Conservation (phyloP, 805 yeast species). For the Saccharomyces mikatae region DNA sequence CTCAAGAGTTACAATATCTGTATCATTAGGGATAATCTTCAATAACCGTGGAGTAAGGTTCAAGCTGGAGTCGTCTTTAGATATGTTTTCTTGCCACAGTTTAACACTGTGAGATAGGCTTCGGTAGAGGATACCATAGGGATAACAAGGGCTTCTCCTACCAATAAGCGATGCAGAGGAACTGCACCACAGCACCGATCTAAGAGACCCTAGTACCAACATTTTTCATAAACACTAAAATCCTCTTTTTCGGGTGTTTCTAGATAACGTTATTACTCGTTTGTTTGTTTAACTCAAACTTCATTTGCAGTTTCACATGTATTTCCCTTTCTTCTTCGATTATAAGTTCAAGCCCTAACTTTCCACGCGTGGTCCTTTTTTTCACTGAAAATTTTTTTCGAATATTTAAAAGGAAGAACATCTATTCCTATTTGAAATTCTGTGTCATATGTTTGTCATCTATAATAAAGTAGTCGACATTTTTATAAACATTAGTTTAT, state of each 20-base stretch:
- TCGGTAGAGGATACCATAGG: background rate
- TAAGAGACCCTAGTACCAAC: background rate
- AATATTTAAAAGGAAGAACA: background rate
- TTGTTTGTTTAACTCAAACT: background rate
- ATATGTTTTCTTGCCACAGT: slow-evolving; percentile 4
- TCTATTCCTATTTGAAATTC: background rate
- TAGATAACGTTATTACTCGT: background rate
- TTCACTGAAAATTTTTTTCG: background rate
- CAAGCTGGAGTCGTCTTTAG: slow-evolving; percentile 2
- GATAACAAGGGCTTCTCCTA: background rate
- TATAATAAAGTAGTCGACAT: too few relatives aligned
- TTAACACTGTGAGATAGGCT: background rate
- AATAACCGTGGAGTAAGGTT: slow-evolving; percentile 21
- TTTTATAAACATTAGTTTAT: too few relatives aligned
- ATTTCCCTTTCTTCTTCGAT: background rate
- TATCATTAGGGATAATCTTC: slow-evolving; percentile 36
- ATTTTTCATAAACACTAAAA: background rate
- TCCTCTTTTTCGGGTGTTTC: background rate
- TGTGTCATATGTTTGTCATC: too few relatives aligned
- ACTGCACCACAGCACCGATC: background rate
- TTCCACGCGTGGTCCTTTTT: background rate
- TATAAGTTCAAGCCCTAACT: background rate
- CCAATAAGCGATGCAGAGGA: background rate
- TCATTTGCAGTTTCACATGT: background rate
- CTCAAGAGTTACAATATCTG: slow-evolving; percentile 65